These are phyloP conservation scores for Solanum acaule DNA, from an alignment of 257 asterid species.

Conservation along the genomic window DNA sequence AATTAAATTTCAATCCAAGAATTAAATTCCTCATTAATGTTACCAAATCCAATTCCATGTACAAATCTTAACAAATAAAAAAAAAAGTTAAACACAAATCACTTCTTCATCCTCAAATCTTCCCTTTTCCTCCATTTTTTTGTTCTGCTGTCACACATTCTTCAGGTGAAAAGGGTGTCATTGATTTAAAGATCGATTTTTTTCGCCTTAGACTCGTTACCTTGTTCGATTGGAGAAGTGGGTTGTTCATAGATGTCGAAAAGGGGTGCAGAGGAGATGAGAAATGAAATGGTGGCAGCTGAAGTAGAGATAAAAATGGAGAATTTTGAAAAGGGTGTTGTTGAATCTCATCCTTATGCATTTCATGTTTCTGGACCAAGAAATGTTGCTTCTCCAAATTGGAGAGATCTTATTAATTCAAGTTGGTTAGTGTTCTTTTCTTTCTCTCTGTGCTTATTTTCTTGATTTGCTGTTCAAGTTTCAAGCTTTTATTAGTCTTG, in stretches of 20 bases:
- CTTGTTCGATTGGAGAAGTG: neutral
- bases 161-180: neutral
- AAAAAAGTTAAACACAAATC: neutral
- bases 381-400: conserved; percentile 30
- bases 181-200: neutral
- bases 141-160: neutral
- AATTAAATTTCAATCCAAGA: neutral
- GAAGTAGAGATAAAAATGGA: conserved; percentile 2
- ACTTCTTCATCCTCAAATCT: neutral
- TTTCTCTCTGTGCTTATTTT: neutral
- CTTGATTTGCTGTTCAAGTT: neutral
- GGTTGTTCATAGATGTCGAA: conserved; percentile 7
- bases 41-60: neutral
- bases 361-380: conserved; percentile 39
- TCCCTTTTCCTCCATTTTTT: neutral
- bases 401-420: conserved; percentile 33
- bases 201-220: neutral
- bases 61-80: neutral
- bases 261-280: conserved; percentile 27
- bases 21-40: neutral
- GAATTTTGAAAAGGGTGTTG: neutral
- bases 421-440: conserved; percentile 22
- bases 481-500: neutral
- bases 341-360: conserved; percentile 26
- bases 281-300: conserved; percentile 12